Conservation (phyloP, 108 stramenopile species). For the Conticribra guillardii region DNA sequence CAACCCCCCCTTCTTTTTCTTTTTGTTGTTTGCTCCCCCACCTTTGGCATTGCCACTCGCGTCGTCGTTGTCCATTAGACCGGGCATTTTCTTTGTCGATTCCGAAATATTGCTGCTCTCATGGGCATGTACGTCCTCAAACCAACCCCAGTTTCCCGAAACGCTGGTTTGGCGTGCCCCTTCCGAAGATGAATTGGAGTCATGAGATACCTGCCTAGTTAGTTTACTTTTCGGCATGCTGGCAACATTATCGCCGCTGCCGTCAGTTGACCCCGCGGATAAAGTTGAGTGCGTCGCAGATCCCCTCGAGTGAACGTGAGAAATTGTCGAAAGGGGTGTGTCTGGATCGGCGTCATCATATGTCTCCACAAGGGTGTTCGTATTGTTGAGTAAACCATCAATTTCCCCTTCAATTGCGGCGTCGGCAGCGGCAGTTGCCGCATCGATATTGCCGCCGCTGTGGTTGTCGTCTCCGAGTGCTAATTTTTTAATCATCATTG, state of each 20-base stretch:
- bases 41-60: slow-evolving; percentile 2
- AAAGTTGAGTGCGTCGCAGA: not conserved
- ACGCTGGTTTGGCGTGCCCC: slow-evolving; percentile 7
- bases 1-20: slow-evolving; percentile 29
- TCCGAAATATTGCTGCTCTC: slow-evolving; percentile 17
- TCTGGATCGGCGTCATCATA: not conserved
- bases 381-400: no score
- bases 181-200: not conserved
- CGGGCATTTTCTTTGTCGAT: not conserved
- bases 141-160: slow-evolving; percentile 76
- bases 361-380: not conserved
- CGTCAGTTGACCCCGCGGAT: not conserved
- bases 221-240: not conserved
- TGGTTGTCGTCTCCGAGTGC: not conserved
- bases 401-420: no score
- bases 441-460: not conserved
- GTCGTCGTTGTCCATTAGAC: slow-evolving; percentile 9
- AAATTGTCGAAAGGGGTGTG: not conserved
- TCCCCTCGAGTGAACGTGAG: not conserved
- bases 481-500: not conserved
- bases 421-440: not conserved
- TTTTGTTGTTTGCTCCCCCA: slow-evolving; percentile 18
- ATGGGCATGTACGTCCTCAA: slow-evolving; percentile 74
- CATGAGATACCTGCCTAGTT: not conserved
- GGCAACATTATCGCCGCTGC: not conserved